Conservation (phyloP, 257 asterid species). For the Paraleonurus japonicus region DNA sequence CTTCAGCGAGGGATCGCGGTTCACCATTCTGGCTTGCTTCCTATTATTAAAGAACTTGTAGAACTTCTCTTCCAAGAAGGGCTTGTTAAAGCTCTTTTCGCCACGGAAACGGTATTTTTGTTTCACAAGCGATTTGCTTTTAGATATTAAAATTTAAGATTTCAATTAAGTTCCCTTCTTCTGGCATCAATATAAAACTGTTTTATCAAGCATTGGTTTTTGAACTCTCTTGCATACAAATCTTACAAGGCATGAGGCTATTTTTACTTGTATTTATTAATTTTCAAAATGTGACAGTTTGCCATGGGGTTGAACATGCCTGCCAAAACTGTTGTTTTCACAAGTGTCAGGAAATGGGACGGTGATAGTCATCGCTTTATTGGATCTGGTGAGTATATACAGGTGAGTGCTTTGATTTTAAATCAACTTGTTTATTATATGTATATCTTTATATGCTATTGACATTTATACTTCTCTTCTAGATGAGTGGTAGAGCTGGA, state of each 20-base stretch:
- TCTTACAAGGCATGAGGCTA: not conserved
- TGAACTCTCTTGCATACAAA: not conserved
- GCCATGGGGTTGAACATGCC: slow-evolving; percentile 99
- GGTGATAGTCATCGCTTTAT: slow-evolving; percentile 96
- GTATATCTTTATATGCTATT: slow-evolving; percentile 14
- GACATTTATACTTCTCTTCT: slow-evolving; percentile 30
- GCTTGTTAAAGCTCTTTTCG: slow-evolving; percentile 94
- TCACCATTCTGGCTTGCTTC: slow-evolving; percentile 99
- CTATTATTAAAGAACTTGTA: slow-evolving; percentile 91
- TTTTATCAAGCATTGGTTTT: slow-evolving; percentile 5
- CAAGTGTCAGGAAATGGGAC: slow-evolving; percentile 92
- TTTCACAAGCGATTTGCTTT: slow-evolving; percentile 6
- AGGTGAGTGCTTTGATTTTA: slow-evolving; percentile 53
- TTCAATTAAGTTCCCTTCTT: not conserved
- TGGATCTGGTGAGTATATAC: slow-evolving; percentile 98
- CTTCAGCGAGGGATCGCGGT: slow-evolving; percentile 98
- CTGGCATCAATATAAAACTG: slow-evolving; percentile 8
- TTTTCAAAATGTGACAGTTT: slow-evolving; percentile 46
- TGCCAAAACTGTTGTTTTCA: slow-evolving; percentile 98
- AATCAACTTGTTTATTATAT: slow-evolving; percentile 2
- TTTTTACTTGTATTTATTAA: slow-evolving; percentile 2
- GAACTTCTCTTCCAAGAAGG: slow-evolving; percentile 99
- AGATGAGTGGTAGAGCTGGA: slow-evolving; percentile 99
- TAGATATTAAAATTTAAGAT: slow-evolving; percentile 4
- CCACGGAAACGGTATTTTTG: slow-evolving; percentile 87